Percentiles rank a stretch among this genome's conserved stretches.
phyloP scores from a whole-genome alignment of 768 basidiomycete species.

The Porpolomopsis calyptriformis region DNA sequence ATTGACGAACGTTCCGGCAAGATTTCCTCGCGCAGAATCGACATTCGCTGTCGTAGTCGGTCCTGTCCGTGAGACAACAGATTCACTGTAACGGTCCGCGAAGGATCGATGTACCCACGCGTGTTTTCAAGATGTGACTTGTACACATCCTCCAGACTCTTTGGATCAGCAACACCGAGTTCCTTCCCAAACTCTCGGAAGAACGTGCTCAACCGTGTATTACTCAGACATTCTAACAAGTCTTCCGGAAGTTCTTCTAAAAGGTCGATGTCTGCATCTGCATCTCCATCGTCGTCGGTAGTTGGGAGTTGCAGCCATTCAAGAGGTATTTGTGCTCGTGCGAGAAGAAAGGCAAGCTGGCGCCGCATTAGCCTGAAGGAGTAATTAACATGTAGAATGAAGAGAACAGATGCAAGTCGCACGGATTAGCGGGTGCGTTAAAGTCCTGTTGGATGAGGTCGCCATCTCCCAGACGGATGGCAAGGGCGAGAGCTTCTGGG shows the following conservation, averaged over 20 bases:
- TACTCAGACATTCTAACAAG: constrained; percentile 76
- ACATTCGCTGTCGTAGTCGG: constrained; percentile 62
- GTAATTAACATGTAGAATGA: not conserved
- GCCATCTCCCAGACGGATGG: constrained; percentile 74
- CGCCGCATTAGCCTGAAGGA: constrained; percentile 70
- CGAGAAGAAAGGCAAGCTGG: constrained; percentile 89
- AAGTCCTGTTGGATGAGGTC: constrained; percentile 81
- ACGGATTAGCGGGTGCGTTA: constrained; percentile 81
- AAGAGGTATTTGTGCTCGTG: constrained; percentile 81
- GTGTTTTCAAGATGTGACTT: constrained; percentile 92
- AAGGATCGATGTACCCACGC: constrained; percentile 31
- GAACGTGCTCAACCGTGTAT: constrained; percentile 68
- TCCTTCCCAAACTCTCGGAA: constrained; percentile 94
- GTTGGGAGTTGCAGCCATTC: constrained; percentile 70
- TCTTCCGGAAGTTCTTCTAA: constrained; percentile 68
- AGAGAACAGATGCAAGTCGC: constrained; percentile 21
- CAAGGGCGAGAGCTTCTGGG: constrained; percentile 81
- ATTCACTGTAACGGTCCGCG: not conserved
- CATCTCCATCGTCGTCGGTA: constrained; percentile 38
- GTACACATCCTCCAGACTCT: constrained; percentile 93
- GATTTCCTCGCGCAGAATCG: constrained; percentile 87
- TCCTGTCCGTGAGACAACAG: constrained; percentile 28
- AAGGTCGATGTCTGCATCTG: constrained; percentile 43
- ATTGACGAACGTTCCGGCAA: constrained; percentile 96
- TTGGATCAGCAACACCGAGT: constrained; percentile 79